Percentiles rank a stretch among this genome's conserved stretches.
Evolutionary conservation across 345 rosid species (phyloP).

Genomic region (Dimocarpus longan): DNA sequence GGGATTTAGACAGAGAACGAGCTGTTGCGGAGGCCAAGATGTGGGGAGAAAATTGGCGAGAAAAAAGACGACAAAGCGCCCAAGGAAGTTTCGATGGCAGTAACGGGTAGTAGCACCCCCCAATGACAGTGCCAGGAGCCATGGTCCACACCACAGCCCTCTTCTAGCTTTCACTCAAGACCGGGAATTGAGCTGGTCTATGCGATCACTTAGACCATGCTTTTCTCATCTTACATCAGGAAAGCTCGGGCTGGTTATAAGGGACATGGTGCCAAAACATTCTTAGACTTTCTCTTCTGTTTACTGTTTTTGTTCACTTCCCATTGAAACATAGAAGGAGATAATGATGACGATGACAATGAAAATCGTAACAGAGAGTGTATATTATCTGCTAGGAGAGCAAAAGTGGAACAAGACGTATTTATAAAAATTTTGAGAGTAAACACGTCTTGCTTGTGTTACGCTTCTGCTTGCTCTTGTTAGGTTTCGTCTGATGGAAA

Average conservation of each 20-base stretch:
- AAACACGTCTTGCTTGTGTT: constrained; percentile 16
- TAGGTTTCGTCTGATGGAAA: constrained; percentile 11
- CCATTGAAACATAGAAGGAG: constrained; percentile 22
- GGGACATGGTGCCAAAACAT: constrained; percentile 17
- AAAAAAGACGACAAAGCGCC: constrained; percentile 75
- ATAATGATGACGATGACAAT: constrained; percentile 14
- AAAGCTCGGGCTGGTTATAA: not conserved
- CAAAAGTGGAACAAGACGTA: constrained; percentile 27
- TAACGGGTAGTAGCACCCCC: constrained; percentile 27
- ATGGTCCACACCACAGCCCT: not conserved
- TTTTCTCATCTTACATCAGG: not conserved
- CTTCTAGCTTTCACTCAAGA: constrained; percentile 2
- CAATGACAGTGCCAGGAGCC: not conserved
- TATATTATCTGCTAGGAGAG: constrained; percentile 39
- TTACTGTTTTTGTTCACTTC: not conserved
- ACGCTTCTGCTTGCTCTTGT: constrained; percentile 28
- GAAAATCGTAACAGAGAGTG: constrained; percentile 26
- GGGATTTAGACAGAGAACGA: constrained; percentile 82
- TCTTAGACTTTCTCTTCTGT: not conserved
- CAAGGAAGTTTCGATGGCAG: constrained; percentile 60
- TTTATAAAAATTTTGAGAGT: constrained; percentile 35
- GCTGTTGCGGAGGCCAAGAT: constrained; percentile 97
- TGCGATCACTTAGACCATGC: constrained; percentile 5
- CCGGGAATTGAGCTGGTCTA: not conserved
- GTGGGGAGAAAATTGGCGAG: constrained; percentile 98